Evolutionary conservation across 179 eudicot species (phyloP).

Genomic region (Carnegiea gigantea): DNA sequence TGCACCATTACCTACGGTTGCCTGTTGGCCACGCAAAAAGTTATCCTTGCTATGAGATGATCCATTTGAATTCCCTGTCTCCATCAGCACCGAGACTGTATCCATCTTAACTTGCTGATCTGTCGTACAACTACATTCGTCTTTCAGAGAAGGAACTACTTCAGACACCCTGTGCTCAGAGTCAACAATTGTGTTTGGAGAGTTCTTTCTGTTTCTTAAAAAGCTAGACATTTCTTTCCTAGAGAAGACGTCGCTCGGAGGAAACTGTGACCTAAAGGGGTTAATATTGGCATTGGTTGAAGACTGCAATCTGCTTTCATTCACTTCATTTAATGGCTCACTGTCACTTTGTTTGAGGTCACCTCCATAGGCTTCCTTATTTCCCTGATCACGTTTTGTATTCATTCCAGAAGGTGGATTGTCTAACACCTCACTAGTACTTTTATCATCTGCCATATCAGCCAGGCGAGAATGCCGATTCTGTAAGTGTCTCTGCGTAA

Average conservation of each 20-base stretch:
- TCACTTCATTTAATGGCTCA: constrained; percentile 19
- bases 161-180: constrained; percentile 39
- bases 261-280: constrained; percentile 74
- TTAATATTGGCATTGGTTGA: constrained; percentile 33
- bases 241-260: constrained; percentile 68
- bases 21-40: constrained; percentile 25
- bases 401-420: constrained; percentile 19
- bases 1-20: constrained; percentile 27
- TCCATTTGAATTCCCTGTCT: constrained; percentile 40
- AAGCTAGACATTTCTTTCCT: constrained; percentile 72
- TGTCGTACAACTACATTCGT: constrained; percentile 27
- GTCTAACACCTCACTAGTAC: constrained; percentile 17
- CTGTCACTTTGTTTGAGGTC: constrained; percentile 13
- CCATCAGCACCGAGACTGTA: constrained; percentile 19
- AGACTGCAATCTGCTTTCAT: constrained; percentile 7
- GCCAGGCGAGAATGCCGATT: constrained; percentile 30
- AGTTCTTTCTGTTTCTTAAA: constrained; percentile 50
- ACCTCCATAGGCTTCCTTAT: constrained; percentile 31
- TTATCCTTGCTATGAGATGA: constrained; percentile 34
- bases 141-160: constrained; percentile 29
- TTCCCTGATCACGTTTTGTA: constrained; percentile 29
- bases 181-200: constrained; percentile 45
- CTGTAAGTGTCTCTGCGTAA: constrained; percentile 24
- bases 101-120: constrained; percentile 28
- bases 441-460: constrained; percentile 7